Evolutionary conservation across 352 stramenopile species (phyloP).

Genomic region (Pythium volutum): DNA sequence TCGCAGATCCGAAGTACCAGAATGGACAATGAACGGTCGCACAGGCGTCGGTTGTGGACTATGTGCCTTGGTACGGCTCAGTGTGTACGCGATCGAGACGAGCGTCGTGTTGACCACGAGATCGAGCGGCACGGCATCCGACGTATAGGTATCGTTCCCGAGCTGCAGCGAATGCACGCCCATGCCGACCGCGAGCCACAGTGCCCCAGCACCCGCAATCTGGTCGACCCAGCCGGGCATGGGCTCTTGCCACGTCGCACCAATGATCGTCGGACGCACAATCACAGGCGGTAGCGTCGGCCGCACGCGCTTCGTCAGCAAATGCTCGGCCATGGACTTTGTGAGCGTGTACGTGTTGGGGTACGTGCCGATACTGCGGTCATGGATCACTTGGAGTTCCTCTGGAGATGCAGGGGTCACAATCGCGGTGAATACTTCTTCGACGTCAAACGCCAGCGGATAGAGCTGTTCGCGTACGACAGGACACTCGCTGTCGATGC

Average conservation of each 20-base stretch:
- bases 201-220: slow-evolving; percentile 63
- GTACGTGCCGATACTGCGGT: slow-evolving; percentile 81
- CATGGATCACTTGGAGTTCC: slow-evolving; percentile 40
- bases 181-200: slow-evolving; percentile 69
- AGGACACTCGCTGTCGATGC: slow-evolving; percentile 31
- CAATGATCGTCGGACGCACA: slow-evolving; percentile 80
- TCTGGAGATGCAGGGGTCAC: slow-evolving; percentile 22
- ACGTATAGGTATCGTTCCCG: slow-evolving; percentile 66
- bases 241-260: slow-evolving; percentile 77
- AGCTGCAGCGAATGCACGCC: slow-evolving; percentile 76
- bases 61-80: neutral
- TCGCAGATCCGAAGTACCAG: slow-evolving; percentile 60
- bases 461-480: slow-evolving; percentile 63
- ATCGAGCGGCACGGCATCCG: slow-evolving; percentile 81
- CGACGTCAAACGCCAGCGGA: slow-evolving; percentile 72
- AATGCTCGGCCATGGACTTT: slow-evolving; percentile 83
- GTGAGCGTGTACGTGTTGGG: slow-evolving; percentile 86
- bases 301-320: slow-evolving; percentile 43
- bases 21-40: slow-evolving; percentile 70
- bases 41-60: too few relatives aligned
- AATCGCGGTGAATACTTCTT: slow-evolving; percentile 53
- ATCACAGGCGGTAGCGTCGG: slow-evolving; percentile 59
- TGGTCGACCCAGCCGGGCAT: slow-evolving; percentile 79
- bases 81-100: slow-evolving; percentile 42
- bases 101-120: slow-evolving; percentile 73